Base-by-base conservation (phyloP, 305 asterid species). In the Fraxinus velutina region DNA sequence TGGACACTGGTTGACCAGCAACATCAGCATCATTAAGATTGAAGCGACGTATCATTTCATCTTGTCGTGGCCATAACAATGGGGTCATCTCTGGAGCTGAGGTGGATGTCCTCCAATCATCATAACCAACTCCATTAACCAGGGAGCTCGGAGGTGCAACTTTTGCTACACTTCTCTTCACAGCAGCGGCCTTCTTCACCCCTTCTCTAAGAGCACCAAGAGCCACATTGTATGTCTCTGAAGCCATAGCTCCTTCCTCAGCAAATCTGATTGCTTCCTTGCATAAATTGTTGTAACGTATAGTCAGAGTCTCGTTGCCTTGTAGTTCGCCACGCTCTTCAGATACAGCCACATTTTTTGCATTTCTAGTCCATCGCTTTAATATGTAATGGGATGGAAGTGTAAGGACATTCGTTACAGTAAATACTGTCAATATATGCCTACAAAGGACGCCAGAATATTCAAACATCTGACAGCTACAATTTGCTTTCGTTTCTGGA, bases 391-490 rank as follows among this genome's bases (percentile, higher is more conserved):
- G 95, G 27, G 94, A 73, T 39, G 98, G 97, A 86, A 94, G 84
- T 13, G 96, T 94, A 47, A 92, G 97, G 50, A 94, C 90, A 86
- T 92, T 94, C 21, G 95, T 90, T 68, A 94, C 98, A 22, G 98
- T 91, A 90, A 94, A 94, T 73, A 92, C 98, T 62, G 98, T 94
- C 89, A 94, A 86, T 81, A 94, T 83, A 81, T 94, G 98, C 84
- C 96, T 91, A 80, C 97, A 94, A 24, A 94, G 88, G 77, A 94
- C 89, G 71, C 98, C 98, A 77, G 92, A 90, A 83, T 89, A 89
- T 83, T 94, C 98, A 78, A 92, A 92, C 98, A 91, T 92, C 85
- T 86, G 91, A 87, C 98, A 94, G 83, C 95, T 94, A 83, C 98
- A 94, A 79, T 82, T 87, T 82, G 95, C 93, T 89, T 85, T 90